Evolutionary conservation across 345 rosid genomes (phyloP).

Genomic region (Alliaria petiolata): DNA sequence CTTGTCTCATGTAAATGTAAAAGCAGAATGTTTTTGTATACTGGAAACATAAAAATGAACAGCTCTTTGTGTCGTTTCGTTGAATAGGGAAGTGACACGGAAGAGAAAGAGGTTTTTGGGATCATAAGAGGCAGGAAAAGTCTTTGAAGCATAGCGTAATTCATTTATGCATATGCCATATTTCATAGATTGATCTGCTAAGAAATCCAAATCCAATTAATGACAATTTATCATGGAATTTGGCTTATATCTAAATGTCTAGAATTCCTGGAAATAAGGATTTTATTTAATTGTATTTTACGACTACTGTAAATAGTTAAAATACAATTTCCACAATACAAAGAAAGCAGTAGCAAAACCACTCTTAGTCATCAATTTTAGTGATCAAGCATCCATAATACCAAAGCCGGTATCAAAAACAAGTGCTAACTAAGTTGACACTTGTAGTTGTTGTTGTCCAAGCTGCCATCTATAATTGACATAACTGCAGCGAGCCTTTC

Average conservation of each 20-base stretch:
- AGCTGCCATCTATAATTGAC: not conserved
- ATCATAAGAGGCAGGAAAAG: too few species aligned
- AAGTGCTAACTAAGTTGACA: not conserved
- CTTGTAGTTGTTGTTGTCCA: not conserved
- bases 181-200: too few species aligned
- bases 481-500: slow-evolving; percentile 21
- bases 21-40: not conserved
- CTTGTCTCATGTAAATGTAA: not conserved
- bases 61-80: not conserved
- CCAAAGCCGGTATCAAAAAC: not conserved
- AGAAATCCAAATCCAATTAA: too few species aligned
- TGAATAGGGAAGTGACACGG: not conserved
- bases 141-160: too few species aligned
- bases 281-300: not conserved
- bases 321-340: not conserved
- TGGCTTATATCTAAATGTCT: slow-evolving; percentile 16
- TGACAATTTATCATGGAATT: not conserved
- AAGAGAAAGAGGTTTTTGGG: too few species aligned
- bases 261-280: not conserved
- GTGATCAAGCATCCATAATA: not conserved
- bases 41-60: not conserved
- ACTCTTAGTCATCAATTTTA: not conserved
- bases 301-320: not conserved
- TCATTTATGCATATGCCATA: too few species aligned
- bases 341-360: not conserved